Evolutionary conservation across 1,139 yeast species (phyloP), one percentile per base, ranked within the genome.

Genomic region (Ogataea hybrid): DNA sequence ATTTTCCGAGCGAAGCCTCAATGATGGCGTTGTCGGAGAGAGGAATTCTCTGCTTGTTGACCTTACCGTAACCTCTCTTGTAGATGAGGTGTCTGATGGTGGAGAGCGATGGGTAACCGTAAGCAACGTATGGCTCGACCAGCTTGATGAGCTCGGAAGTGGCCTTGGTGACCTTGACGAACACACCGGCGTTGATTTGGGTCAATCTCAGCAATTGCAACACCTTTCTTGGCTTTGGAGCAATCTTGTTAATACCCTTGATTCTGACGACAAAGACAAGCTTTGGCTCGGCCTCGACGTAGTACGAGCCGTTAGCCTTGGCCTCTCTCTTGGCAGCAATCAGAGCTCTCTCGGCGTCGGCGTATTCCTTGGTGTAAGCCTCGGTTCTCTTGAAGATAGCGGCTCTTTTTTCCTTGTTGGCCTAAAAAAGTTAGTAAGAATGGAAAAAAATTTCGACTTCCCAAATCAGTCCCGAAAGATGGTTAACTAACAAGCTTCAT

Each of bases 221-320:
- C 63, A 92, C 96, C 89, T 92, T 92, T 85, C 97, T 88, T 80
- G 97, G 97, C 87, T 92, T 92, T 69, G 98, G 98, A 67, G 98
- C 89, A 65, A 92, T 89, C 86, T 92, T 92, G 90, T 81, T 88
- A 74, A 92, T 88, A 92, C 98, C 98, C 92, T 92, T 92, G 83
- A 92, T 92, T 84, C 98, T 92, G 73, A 92, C 81, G 68, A 92
- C 95, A 73, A 92, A 90, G 63, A 88, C 96, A 68, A 92, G 84
- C 77, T 89, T 90, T 67, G 87, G 81, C 81, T 92, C 95, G 70
- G 96, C 96, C 67, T 87, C 95, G 66, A 92, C 97, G 80, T 84
- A 92, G 89, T 83, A 88, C 67, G 94, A 81, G 73, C 96, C 96
- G 67, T 82, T 76, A 70, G 95, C 95, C 79, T 87, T 89, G 64